A percentile compares a stretch with the other conserved stretches of the same genome.
phyloP scores from a whole-genome alignment of 257 asterid genomes.

The Przewalskia tangutica region DNA sequence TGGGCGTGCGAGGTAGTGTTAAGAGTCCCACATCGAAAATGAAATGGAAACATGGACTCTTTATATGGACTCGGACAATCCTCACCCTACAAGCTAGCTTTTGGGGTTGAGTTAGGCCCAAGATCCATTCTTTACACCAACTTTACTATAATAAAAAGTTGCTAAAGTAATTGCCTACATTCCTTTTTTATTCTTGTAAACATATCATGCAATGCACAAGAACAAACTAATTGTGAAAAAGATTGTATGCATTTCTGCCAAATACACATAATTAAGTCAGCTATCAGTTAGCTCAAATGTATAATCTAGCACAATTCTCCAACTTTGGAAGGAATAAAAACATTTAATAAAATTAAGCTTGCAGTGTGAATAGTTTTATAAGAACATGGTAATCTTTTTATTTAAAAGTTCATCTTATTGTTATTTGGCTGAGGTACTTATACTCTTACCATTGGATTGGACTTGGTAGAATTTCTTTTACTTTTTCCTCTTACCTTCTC shows the following conservation, averaged over 20 bases:
- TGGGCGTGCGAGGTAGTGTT: too few relatives aligned
- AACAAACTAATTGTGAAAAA: not conserved
- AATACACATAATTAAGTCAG: not conserved
- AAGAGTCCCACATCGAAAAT: too few relatives aligned
- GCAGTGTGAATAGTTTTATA: not conserved
- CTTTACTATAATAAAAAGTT: too few relatives aligned
- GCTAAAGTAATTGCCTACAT: not conserved
- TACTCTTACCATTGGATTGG: not conserved
- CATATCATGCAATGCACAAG: not conserved
- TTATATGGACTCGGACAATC: too few relatives aligned
- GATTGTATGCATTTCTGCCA: too few relatives aligned
- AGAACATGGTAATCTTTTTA: not conserved
- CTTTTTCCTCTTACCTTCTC: not conserved
- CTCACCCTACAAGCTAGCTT: too few relatives aligned
- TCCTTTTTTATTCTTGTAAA: not conserved
- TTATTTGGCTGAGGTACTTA: not conserved
- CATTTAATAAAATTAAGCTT: not conserved
- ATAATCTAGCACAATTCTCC: not conserved
- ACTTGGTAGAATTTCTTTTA: not conserved
- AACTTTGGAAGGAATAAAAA: not conserved
- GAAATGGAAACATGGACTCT: too few relatives aligned
- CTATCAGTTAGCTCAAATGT: not conserved
- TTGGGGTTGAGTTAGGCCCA: too few relatives aligned
- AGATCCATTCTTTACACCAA: too few relatives aligned
- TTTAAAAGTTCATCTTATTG: not conserved